Base-by-base conservation (phyloP, 129 eudicot species). In the Heracleum sosnowskyi region DNA sequence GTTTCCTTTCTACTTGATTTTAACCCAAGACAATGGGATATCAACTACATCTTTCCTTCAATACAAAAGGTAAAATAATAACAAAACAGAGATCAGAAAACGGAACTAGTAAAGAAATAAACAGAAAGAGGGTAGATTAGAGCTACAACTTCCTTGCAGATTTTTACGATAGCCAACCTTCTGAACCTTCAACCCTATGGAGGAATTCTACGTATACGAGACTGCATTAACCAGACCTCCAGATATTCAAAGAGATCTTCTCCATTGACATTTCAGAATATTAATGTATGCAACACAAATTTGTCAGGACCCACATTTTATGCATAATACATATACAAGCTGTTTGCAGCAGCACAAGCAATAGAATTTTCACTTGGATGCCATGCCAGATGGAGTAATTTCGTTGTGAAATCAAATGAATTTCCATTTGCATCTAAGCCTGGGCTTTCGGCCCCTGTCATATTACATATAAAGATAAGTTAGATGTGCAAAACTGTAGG, bases 301-400 rank as follows among this genome's bases (percentile, higher is more conserved):
- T 69, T 70, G 74, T 73, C 81, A 69, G 41, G 82, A 36, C 10
- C 72, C 24, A 75, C 46, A 69, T 81, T 83, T 83, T 90, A 95
- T 75, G 99, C 97, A 75, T 92, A 95, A 81, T 95, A 95, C 99
- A 95, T 95, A 89, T 92, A 95, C 96, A 95, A 82, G 89, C 99
- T 95, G 88, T 90, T 95, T 79, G 97, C 99, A 80, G 99, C 97
- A 81, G 99, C 99, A 92, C 99, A 95, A 22, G 99, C 99, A 9
- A 95, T 90, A 2, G 96, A 87, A 83, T 95, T 95, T 81, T 92
- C 97, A 31, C 89, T 85, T 13, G 99, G 99, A 80, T 95, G 99
- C 99, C 97, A 92, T 35, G 99, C 99, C 80, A 95, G 82, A 83
- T 95, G 99, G 79, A 95, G 97, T 74, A 95, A 83, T 77, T 95